Base-by-base conservation (phyloP, 2,329 filamentous ascomycete genomes). In the Gnomoniopsis smithogilvyi region DNA sequence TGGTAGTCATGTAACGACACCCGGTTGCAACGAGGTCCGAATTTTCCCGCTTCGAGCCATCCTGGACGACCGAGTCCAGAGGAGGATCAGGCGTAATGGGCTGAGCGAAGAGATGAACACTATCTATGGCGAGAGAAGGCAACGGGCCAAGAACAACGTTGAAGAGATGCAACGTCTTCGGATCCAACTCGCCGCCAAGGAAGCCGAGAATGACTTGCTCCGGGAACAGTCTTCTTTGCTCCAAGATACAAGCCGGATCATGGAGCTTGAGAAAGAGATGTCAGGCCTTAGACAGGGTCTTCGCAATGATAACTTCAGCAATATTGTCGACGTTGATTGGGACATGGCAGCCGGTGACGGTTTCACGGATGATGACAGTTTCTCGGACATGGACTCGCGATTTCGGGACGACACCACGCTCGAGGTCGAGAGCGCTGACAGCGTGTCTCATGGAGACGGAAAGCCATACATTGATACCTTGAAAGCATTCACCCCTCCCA, bases 81-180 rank as follows among this genome's bases (percentile, higher is more conserved):
- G 84, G 11, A 78, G 84, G 19, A 75, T 84, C 45, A 76, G 81
- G 8, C 79, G 84, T 54, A 82, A 81, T 63, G 78, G 81, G 3
- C 67, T 86, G 2, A 84, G 82, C 64, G 83, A 84, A 61, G 80
- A 86, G 70, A 80, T 85, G 72, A 82, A 85, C 67, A 68, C 69
- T 8, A 78, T 84, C 49, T 72, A 78, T 8, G 70, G 70, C 4
- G 79, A 81, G 59, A 80, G 79, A 67, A 75, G 71, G 49, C 72
- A 69, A 19, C 70, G 73, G 34, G 70, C 71, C 0, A 70, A 68
- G 50, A 69, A 74, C 36, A 70, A 76, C 6, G 73, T 72, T 47
- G 72, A 70, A 0, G 81, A 87, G 67, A 70, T 87, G 2, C 70
- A 76, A 11, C 72, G 72, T 8, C 75, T 88, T 10, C 77, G 71